These are phyloP conservation scores for Coelastrella sp. DNA, from an alignment of 139 green algal species.

Conservation along the genomic window DNA sequence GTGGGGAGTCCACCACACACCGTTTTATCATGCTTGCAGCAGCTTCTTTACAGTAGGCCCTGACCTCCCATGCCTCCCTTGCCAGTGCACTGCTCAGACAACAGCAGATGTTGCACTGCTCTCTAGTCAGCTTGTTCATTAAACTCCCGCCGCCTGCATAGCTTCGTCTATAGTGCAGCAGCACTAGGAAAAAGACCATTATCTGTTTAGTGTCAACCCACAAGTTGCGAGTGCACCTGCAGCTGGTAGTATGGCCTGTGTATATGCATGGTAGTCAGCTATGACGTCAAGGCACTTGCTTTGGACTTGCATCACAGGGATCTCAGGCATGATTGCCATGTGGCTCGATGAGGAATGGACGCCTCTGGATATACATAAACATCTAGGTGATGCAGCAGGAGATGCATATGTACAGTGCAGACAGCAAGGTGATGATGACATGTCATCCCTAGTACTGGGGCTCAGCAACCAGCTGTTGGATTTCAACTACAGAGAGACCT, in stretches of 20 bases:
- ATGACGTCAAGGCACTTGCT: too few relatives aligned
- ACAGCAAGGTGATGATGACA: slow-evolving; percentile 44
- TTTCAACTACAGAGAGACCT: slow-evolving; percentile 55
- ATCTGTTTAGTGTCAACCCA: not conserved
- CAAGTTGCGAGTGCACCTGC: not conserved
- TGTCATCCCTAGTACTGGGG: slow-evolving; percentile 52
- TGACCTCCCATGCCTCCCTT: too few relatives aligned
- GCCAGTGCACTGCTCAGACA: too few relatives aligned
- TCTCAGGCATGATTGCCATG: slow-evolving; percentile 43
- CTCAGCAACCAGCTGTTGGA: slow-evolving; percentile 54
- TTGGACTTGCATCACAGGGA: slow-evolving; percentile 33
- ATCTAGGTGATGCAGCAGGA: slow-evolving; percentile 51
- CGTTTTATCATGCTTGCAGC: too few relatives aligned
- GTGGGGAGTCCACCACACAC: too few relatives aligned
- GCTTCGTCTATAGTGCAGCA: too few relatives aligned
- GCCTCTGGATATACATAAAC: slow-evolving; percentile 50
- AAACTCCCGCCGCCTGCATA: too few relatives aligned
- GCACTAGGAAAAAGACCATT: too few relatives aligned
- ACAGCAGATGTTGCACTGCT: too few relatives aligned
- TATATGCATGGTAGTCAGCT: not conserved
- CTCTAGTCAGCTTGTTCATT: too few relatives aligned
- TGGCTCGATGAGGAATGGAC: slow-evolving; percentile 73
- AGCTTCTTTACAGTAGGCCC: too few relatives aligned
- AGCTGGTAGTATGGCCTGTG: not conserved
- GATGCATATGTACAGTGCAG: slow-evolving; percentile 53